phyloP scores from a whole-genome alignment of 441 rosid genomes.

The Sinapis alba region DNA sequence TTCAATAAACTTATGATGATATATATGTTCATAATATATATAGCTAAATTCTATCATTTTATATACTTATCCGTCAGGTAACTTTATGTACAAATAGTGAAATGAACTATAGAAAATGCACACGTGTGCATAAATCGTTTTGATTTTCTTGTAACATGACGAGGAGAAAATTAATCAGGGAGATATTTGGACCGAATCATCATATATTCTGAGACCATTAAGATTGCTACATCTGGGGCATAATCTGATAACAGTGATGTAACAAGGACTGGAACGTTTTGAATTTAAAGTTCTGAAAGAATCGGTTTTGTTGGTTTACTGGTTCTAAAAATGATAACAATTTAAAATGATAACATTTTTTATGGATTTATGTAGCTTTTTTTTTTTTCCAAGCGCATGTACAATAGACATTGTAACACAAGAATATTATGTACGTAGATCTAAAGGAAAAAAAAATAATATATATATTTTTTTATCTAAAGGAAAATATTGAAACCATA shows the following conservation, averaged over 20 bases:
- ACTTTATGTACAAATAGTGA: not conserved
- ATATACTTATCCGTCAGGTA: not conserved
- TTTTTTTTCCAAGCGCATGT: not conserved
- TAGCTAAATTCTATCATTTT: no score
- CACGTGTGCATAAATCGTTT: not conserved
- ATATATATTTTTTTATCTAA: no score
- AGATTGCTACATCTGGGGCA: slow-evolving; percentile 8
- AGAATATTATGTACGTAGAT: not conserved
- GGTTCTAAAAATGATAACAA: not conserved
- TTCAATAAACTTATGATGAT: no score
- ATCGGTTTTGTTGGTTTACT: not conserved
- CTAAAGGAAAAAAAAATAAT: not conserved
- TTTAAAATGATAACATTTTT: no score
- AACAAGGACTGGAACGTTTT: not conserved
- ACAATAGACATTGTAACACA: not conserved
- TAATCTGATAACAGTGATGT: not conserved
- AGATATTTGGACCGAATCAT: not conserved
- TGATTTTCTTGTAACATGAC: not conserved
- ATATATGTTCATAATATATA: no score
- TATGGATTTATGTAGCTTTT: no score
- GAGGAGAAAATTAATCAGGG: not conserved
- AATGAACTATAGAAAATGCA: not conserved
- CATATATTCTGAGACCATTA: not conserved
- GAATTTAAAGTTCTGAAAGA: not conserved
- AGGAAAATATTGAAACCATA: not conserved